Evolutionary conservation across 2,329 filamentous ascomycete genomes (phyloP).

Genomic region (Cyphellophora attinorum): DNA sequence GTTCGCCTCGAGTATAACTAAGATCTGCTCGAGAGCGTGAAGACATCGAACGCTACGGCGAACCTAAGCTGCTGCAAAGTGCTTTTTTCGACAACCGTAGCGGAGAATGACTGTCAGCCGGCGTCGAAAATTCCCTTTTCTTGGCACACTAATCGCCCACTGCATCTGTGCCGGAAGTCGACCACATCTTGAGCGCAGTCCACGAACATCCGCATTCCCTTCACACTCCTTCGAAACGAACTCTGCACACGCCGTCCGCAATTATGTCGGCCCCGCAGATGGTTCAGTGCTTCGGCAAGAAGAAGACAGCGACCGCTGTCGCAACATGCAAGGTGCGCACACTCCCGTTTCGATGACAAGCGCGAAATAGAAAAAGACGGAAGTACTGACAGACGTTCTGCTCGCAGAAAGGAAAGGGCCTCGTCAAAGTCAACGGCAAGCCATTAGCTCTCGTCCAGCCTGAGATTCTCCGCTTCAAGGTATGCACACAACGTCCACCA

Average conservation of each 20-base stretch:
- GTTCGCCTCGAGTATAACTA: no score
- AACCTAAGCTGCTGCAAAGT: no score
- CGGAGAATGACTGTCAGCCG: no score
- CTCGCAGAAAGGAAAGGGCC: slow-evolving; percentile 64
- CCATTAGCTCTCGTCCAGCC: slow-evolving; percentile 90
- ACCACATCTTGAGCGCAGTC: no score
- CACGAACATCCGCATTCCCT: slow-evolving; percentile 8
- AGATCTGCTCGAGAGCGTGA: no score
- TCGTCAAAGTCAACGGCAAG: slow-evolving; percentile 98
- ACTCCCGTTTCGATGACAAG: not conserved
- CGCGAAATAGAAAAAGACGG: slow-evolving; percentile 3
- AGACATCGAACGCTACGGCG: no score
- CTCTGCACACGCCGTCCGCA: slow-evolving; percentile 20
- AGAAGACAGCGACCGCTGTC: slow-evolving; percentile 81
- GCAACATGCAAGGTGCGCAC: slow-evolving; percentile 78
- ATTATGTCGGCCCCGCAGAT: slow-evolving; percentile 71
- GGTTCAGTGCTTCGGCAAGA: slow-evolving; percentile 99
- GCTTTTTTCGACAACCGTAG: no score
- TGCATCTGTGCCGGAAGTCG: no score
- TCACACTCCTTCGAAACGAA: slow-evolving; percentile 3
- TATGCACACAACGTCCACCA: slow-evolving; percentile 31
- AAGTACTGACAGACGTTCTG: slow-evolving; percentile 13
- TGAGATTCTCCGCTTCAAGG: slow-evolving; percentile 96
- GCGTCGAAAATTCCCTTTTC: no score
- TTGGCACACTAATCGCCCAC: no score